Evolutionary conservation across 352 stramenopile species (phyloP), one percentile per base, ranked within the genome.

Genomic region (Phytophthora rubi): DNA sequence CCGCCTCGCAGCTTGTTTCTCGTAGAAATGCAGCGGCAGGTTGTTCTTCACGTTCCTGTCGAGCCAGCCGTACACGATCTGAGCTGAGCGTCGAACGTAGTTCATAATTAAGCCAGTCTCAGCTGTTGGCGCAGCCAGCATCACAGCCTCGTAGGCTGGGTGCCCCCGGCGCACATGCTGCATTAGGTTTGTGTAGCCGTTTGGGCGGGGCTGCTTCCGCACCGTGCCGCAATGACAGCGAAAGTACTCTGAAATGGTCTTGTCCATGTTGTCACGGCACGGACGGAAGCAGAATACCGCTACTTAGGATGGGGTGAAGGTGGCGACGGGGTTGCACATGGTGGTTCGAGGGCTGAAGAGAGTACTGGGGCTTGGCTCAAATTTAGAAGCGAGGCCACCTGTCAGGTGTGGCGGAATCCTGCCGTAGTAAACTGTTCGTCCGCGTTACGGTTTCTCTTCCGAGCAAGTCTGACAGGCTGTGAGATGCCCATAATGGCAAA

Each of bases 211-310:
- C 42, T 62, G 35, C 55, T 70, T 65, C n/a, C 49, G 47, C 35
- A 65, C 42, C 42, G 42, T 63, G 23, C 44, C 62, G 44, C 62
- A 76, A 30, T 39, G 37, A 30, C 59, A 48, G 6, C 47, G 16
- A 35, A 63, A 53, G 21, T 60, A 59, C 35, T 53, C 54, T 12
- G 53, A 52, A 8, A 68, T 56, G 6, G 62, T 64, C 32, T 68
- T 56, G 53, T 63, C 62, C 39, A 47, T 64, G 6, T 56, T 30
- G 26, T 59, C 28, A 15, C 37, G 42, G 30, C 61, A 68, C 61
- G 42, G 61, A 32, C 44, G 61, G 37, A 62, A 68, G 61, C 62
- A 68, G 44, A 68, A 68, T 1, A 30, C 30, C 9, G 13, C 49
- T 6, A 61, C 15, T 52, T 68, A 53, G 28, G 53, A 39, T n/a